Evolutionary conservation across 345 rosid species (phyloP).

Genomic region (Populus deltoides): DNA sequence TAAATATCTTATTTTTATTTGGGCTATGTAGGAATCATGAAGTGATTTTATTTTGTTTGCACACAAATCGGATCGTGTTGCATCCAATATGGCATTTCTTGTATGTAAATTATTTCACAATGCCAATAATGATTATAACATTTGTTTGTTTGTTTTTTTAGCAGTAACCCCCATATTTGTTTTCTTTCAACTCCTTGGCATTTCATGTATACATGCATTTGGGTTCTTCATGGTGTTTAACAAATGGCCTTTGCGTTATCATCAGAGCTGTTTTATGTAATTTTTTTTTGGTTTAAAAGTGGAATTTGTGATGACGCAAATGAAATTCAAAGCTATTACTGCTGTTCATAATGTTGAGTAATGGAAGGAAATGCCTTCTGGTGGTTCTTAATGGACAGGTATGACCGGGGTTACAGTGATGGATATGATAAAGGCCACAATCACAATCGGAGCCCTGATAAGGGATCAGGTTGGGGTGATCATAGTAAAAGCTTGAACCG

Average conservation of each 20-base stretch:
- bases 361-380: background rate
- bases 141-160: background rate
- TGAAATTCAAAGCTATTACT: background rate
- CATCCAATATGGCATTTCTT: background rate
- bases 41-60: background rate
- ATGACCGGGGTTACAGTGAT: constrained; percentile 23
- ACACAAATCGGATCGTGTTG: background rate
- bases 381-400: constrained; percentile 7
- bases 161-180: background rate
- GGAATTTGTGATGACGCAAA: background rate
- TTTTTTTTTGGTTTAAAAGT: background rate
- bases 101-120: background rate
- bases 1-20: background rate
- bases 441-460: constrained; percentile 42
- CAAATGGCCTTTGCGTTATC: background rate
- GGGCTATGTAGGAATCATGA: background rate
- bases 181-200: background rate
- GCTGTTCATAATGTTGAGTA: background rate
- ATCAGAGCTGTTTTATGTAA: background rate
- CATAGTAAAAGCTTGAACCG: constrained; percentile 24
- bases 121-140: background rate
- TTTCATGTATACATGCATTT: background rate
- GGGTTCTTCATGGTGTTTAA: background rate
- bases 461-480: constrained; percentile 40
- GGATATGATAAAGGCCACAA: constrained; percentile 28